Base-by-base conservation (phyloP, 495 filamentous ascomycete species). In the Lophiotrema nucula region DNA sequence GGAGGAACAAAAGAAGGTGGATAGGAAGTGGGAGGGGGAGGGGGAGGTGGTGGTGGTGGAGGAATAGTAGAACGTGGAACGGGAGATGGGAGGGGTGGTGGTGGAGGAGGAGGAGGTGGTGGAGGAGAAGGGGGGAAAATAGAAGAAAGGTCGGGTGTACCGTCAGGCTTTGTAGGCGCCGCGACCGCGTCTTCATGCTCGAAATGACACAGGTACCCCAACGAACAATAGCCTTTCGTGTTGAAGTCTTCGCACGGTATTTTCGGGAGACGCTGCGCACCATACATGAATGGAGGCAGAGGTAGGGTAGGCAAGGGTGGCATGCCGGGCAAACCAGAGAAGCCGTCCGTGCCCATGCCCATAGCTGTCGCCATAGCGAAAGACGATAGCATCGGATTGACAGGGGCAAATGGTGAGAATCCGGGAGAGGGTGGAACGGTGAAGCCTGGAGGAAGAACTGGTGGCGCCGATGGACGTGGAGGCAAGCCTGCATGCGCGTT, bases 161-260 rank as follows among this genome's bases (percentile, higher is more conserved):
- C n/a, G n/a, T n/a, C n/a, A n/a, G n/a, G n/a, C n/a, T n/a, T n/a
- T n/a, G n/a, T n/a, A n/a, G n/a, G n/a, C n/a, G n/a, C n/a, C n/a
- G n/a, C n/a, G n/a, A n/a, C n/a, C n/a, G n/a, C n/a, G n/a, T n/a
- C n/a, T n/a, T n/a, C n/a, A n/a, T 97, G 92, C 67, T 93, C 85
- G 62, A 88, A 97, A 3, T 79, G 85, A 70, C 92, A 97, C 39
- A 81, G 83, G 53, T 79, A 79, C 2, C 90, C 90, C 44, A 86
- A 72, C 27, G 87, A 82, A 65, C 92, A 97, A 60, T 86, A 95
- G 0, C 93, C 93, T 62, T 91, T 90, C 1, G 79, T 83, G 59
- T 97, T 92, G 68, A 90, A 97, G 69, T 96, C 90, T 39, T 84
- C 83, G 66, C 92, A 97, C 54, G 86, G 79, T 67, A 83, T 74